phyloP scores from a whole-genome alignment of 23 red algal genomes.

The Gracilaria caudata region DNA sequence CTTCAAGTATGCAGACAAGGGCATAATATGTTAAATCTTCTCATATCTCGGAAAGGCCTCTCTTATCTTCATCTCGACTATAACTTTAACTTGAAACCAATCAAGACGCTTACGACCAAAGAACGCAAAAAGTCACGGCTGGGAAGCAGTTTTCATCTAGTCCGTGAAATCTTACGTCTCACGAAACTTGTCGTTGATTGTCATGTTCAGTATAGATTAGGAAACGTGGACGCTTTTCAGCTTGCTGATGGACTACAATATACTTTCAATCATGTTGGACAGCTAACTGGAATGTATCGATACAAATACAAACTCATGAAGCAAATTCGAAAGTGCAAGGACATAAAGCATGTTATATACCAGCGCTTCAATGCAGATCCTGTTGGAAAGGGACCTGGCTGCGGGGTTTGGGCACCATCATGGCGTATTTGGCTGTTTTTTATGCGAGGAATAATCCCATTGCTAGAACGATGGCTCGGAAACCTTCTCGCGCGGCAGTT shows the following conservation, averaged over 20 bases:
- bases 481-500: slow-evolving; percentile 98
- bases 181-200: slow-evolving; percentile 94
- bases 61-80: slow-evolving; percentile 94
- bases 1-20: slow-evolving; percentile 89
- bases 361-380: slow-evolving; percentile 90
- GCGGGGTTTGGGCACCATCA: slow-evolving; percentile 90
- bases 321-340: slow-evolving; percentile 95
- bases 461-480: slow-evolving; percentile 97
- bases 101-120: slow-evolving; percentile 97
- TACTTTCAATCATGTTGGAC: slow-evolving; percentile 91
- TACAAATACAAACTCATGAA: slow-evolving; percentile 99
- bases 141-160: slow-evolving; percentile 96
- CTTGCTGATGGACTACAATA: slow-evolving; percentile 97
- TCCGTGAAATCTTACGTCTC: slow-evolving; percentile 90
- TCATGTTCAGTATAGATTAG: slow-evolving; percentile 93
- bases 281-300: slow-evolving; percentile 98
- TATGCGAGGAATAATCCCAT: slow-evolving; percentile 92
- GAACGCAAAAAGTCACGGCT: slow-evolving; percentile 96
- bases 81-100: slow-evolving; percentile 97
- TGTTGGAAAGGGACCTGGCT: slow-evolving; percentile 93
- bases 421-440: slow-evolving; percentile 98
- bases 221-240: slow-evolving; percentile 94
- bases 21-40: slow-evolving; percentile 95
- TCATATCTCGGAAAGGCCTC: slow-evolving; percentile 88
- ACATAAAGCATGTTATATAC: slow-evolving; percentile 98